Evolutionary conservation across 495 filamentous ascomycete genomes (phyloP).

Genomic region (Parachaetomium inaequale): DNA sequence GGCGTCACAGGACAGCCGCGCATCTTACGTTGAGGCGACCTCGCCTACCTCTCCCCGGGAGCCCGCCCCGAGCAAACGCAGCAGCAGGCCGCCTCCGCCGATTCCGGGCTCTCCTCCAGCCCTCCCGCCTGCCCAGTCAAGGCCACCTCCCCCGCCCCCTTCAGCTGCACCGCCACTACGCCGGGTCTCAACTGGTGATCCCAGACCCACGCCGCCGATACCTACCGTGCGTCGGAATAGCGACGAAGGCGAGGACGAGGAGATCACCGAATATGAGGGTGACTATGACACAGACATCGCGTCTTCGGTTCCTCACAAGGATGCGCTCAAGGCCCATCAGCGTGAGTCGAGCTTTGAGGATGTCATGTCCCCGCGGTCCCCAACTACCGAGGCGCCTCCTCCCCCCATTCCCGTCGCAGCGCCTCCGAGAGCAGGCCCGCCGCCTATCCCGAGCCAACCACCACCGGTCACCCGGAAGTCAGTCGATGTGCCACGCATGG

Average conservation of each 20-base stretch:
- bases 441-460: constrained; percentile 57
- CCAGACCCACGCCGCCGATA: constrained; percentile 24
- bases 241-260: constrained; percentile 69
- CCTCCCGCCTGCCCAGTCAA: constrained; percentile 53
- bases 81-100: constrained; percentile 49
- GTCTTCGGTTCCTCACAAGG: constrained; percentile 81
- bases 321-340: constrained; percentile 80
- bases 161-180: constrained; percentile 50
- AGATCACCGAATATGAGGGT: constrained; percentile 91
- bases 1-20: constrained; percentile 48
- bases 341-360: constrained; percentile 69
- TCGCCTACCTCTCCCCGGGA: constrained; percentile 44
- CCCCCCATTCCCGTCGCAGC: constrained; percentile 47
- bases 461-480: constrained; percentile 49
- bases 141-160: constrained; percentile 77
- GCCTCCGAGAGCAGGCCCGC: constrained; percentile 48
- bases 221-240: constrained; percentile 38
- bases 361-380: constrained; percentile 44
- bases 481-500: constrained; percentile 65
- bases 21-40: constrained; percentile 48
- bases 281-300: constrained; percentile 98
- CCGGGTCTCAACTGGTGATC: constrained; percentile 60
- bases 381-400: constrained; percentile 43
- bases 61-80: constrained; percentile 46
- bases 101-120: constrained; percentile 49